A percentile compares a stretch with the other conserved stretches of the same genome.
phyloP scores from a whole-genome alignment of 352 stramenopile species.

The Phytophthora constricta region DNA sequence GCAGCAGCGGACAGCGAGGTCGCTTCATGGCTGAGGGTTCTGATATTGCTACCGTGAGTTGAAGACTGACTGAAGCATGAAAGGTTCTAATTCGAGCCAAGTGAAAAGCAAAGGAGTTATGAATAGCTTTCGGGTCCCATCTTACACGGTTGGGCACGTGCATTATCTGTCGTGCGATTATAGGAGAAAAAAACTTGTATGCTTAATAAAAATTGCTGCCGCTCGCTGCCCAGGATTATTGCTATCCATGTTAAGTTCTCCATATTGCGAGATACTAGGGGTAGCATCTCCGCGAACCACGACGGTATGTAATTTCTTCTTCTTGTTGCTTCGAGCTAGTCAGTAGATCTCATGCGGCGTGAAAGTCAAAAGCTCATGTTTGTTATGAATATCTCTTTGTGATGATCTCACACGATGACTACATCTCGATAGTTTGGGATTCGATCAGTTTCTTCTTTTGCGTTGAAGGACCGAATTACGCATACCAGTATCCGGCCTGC shows the following conservation, averaged over 20 bases:
- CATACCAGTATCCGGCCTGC: conserved; percentile 85
- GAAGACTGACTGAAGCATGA: conserved; percentile 19
- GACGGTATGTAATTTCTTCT: no score
- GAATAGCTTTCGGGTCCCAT: no score
- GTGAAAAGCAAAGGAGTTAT: background rate
- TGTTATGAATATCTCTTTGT: background rate
- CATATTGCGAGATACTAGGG: no score
- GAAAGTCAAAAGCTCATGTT: background rate
- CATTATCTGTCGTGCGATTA: no score
- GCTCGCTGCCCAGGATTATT: no score
- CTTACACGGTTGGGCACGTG: no score
- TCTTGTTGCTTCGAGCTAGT: background rate
- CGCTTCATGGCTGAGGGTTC: conserved; percentile 18
- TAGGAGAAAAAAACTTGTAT: no score
- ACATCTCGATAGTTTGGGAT: background rate
- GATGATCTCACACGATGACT: background rate
- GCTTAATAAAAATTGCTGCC: no score
- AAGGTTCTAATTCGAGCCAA: no score
- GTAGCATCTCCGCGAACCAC: no score
- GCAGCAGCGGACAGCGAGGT: conserved; percentile 7
- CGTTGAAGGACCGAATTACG: conserved; percentile 27
- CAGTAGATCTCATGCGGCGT: background rate
- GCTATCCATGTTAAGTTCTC: no score
- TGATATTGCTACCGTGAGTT: conserved; percentile 11
- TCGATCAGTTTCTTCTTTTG: background rate